A percentile compares a stretch with the other conserved stretches of the same genome.
Conservation (phyloP, 805 yeast genomes). For the Sugiyamaella qingdaonensis region DNA sequence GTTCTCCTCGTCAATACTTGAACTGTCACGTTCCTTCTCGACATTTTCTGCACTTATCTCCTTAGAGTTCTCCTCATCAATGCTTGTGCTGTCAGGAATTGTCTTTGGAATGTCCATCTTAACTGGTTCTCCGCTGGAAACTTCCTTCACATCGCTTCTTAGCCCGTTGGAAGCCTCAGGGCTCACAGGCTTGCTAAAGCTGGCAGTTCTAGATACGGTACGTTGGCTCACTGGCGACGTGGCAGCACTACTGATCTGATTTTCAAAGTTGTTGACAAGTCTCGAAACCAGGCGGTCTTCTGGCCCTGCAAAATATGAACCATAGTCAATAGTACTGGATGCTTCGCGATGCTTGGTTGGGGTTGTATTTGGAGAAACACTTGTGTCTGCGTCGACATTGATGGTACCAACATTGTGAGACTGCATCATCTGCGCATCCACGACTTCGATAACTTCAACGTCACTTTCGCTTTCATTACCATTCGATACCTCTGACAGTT, state of each 20-base stretch:
- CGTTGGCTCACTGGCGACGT: neutral
- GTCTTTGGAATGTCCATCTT: neutral
- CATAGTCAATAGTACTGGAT: slow-evolving; percentile 14
- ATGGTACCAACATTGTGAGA: neutral
- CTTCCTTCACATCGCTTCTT: too few species aligned
- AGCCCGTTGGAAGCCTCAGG: too few species aligned
- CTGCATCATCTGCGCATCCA: neutral
- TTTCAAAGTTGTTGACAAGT: slow-evolving; percentile 12
- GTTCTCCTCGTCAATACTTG: too few species aligned
- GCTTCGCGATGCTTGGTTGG: slow-evolving; percentile 3
- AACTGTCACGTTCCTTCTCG: too few species aligned
- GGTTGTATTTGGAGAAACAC: neutral
- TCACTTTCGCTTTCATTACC: neutral
- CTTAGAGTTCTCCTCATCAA: too few species aligned
- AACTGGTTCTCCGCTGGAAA: neutral
- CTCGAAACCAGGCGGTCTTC: slow-evolving; percentile 15
- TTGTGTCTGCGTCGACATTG: neutral
- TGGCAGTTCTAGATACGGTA: neutral
- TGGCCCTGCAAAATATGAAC: slow-evolving; percentile 14
- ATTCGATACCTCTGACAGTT: neutral
- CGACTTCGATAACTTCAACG: neutral
- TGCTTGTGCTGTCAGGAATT: too few species aligned
- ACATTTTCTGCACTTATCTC: too few species aligned
- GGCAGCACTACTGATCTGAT: slow-evolving; percentile 6
- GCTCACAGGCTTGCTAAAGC: neutral